Percentiles rank a stretch among this genome's conserved stretches.
Conservation (phyloP, 805 yeast species). For the Starmerella stellata region DNA sequence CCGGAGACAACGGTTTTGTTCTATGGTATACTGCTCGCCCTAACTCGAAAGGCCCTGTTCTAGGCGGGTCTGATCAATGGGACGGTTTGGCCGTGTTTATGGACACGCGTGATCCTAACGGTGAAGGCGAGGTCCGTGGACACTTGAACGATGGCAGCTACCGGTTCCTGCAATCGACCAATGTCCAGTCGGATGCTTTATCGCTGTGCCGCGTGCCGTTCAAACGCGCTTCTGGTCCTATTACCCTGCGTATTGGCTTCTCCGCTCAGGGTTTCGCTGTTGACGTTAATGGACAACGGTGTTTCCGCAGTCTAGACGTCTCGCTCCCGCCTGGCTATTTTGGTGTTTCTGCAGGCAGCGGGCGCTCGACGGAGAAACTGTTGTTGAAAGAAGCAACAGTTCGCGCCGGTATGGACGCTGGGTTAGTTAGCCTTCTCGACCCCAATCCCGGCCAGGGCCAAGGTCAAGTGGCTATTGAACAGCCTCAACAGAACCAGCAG, state of each 20-base stretch:
- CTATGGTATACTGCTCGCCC: conserved; percentile 23
- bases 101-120: conserved; percentile 21
- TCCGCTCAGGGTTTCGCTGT: conserved; percentile 21
- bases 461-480: too few species aligned
- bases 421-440: conserved; percentile 3
- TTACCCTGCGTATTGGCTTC: conserved; percentile 21
- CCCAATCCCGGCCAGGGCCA: too few species aligned
- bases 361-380: conserved; percentile 12
- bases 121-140: conserved; percentile 22
- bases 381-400: conserved; percentile 7
- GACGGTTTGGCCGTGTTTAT: conserved; percentile 27
- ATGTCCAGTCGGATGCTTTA: conserved; percentile 22
- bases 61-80: conserved; percentile 25
- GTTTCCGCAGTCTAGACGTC: conserved; percentile 22
- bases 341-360: conserved; percentile 23
- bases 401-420: conserved; percentile 9
- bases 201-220: conserved; percentile 24
- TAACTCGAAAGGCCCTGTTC: conserved; percentile 21
- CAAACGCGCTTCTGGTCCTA: conserved; percentile 20
- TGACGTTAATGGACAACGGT: conserved; percentile 25
- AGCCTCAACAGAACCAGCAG: background rate
- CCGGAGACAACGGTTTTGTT: conserved; percentile 22
- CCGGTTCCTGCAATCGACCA: conserved; percentile 14
- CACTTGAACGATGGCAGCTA: conserved; percentile 26
- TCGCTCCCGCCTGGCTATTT: conserved; percentile 22